Base-by-base conservation (phyloP, 345 rosid genomes). In the Dovyalis caffra region DNA sequence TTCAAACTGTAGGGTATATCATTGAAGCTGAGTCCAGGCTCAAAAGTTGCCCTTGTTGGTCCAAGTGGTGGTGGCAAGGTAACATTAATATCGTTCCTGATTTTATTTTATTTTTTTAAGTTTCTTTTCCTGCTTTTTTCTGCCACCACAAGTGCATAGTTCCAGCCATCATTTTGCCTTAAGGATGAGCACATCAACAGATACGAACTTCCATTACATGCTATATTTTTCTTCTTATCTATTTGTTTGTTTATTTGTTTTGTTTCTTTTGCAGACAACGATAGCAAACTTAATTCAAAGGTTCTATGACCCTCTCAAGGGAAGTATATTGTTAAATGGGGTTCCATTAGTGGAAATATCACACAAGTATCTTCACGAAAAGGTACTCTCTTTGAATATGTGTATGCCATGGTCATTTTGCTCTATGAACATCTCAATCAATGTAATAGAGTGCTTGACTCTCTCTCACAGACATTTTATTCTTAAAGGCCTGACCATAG, bases 21-120 rank as follows among this genome's bases (percentile, higher is more conserved):
- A 35, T 83, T 92, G 79, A 92, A 92, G 83, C 82, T 94, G 80
- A 84, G 83, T 56, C 91, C 97, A 38, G 97, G 92, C 75, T 87
- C 97, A 56, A 94, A 92, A 86, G 87, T 90, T 71, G 98, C 98
- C 28, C 97, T 92, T 45, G 98, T 94, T 29, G 98, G 98, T 77
- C 98, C 97, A 69, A 94, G 98, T 72, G 98, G 98, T 66, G 98
- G 98, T 8, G 98, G 98, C 77, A 94, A 94, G 84, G 97, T 94
- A 87, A 85, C 47, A 75, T 72, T 66, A 8, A 53, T 64, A 21
- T 51, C 11, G 32, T 64, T 70, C 33, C 45, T 71, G 57, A 21
- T n/a, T n/a, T n/a, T n/a, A n/a, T n/a, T n/a, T n/a, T n/a, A 40
- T 76, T 26, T 51, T 64, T 35, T 64, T 53, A 18, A 40, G 10